Conservation (phyloP, 2,329 filamentous ascomycete species). For the Aureobasidium sp. region DNA sequence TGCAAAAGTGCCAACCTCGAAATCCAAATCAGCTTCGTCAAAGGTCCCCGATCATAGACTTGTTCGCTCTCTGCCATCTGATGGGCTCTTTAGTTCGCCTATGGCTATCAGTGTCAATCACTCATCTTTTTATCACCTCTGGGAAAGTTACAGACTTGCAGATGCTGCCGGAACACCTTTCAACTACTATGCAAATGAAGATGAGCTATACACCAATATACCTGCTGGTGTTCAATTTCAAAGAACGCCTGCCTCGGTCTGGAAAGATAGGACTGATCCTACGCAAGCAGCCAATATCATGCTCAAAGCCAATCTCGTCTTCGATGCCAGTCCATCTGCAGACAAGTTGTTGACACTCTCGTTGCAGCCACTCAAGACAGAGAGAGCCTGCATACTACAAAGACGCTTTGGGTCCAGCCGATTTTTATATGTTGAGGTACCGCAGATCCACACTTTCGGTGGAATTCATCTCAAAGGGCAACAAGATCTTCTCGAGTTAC, state of each 20-base stretch:
- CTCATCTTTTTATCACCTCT: background rate
- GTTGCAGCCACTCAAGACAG: slow-evolving; percentile 16
- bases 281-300: background rate
- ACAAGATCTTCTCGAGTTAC: slow-evolving; percentile 16
- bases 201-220: background rate
- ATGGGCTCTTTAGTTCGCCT: background rate
- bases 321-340: background rate
- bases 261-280: background rate
- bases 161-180: background rate
- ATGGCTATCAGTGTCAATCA: background rate
- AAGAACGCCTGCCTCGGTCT: background rate
- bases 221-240: background rate
- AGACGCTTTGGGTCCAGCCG: slow-evolving; percentile 29
- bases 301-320: slow-evolving; percentile 5
- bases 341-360: slow-evolving; percentile 18
- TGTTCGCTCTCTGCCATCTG: background rate
- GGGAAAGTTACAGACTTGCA: slow-evolving; percentile 6
- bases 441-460: slow-evolving; percentile 19
- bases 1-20: background rate
- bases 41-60: background rate
- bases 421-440: slow-evolving; percentile 33
- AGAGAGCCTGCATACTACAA: slow-evolving; percentile 18
- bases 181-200: background rate
- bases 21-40: background rate
- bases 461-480: slow-evolving; percentile 15